Evolutionary conservation across 148 eudicot species (phyloP), one percentile per base, ranked within the genome.

Genomic region (Limonium bicolor): DNA sequence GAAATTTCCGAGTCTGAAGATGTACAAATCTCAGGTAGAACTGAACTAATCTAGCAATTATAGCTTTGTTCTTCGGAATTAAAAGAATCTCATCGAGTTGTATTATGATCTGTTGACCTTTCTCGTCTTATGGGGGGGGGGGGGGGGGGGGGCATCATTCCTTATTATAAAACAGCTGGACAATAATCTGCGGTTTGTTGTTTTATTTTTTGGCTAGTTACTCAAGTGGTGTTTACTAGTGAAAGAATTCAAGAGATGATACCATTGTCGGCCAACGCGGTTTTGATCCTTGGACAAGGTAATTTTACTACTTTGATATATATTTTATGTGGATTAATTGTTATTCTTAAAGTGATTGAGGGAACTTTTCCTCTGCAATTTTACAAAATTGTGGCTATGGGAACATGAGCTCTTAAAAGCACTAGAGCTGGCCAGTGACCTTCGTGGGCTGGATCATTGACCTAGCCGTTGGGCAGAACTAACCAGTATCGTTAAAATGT

Each of bases 211-310:
- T 70, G 59, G 47, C 45, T 51, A 83, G 92, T 80, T 60, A 45
- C 43, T 32, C 70, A 63, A 66, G 75, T 78, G 27, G 70, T 88
- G 59, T 88, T 88, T 68, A 7, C 72, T 34, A 63, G 83, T 59
- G 86, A 83, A 74, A 88, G 55, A 57, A 77, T 88, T 51, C 78
- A 68, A 61, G 77, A 80, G 24, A 62, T 83, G 48, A 50, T 72
- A 56, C 72, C 92, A 36, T 70, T 72, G 65, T 65, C 76, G 34
- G 63, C 67, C 19, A 66, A 74, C 73, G 60, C 77, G 55, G 47
- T 83, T 41, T 52, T 83, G 77, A 41, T 88, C 50, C 94, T 88
- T 57, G 96, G 94, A 48, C 83, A 71, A 79, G 96, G 96, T 88
- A 82, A 51, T 36, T 24, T 14, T 20, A 15, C 25, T 19, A 20